A percentile compares a stretch with the other conserved stretches of the same genome.
Conservation (phyloP, 192 early-diverging fungal species). For the Coemansia sp. region DNA sequence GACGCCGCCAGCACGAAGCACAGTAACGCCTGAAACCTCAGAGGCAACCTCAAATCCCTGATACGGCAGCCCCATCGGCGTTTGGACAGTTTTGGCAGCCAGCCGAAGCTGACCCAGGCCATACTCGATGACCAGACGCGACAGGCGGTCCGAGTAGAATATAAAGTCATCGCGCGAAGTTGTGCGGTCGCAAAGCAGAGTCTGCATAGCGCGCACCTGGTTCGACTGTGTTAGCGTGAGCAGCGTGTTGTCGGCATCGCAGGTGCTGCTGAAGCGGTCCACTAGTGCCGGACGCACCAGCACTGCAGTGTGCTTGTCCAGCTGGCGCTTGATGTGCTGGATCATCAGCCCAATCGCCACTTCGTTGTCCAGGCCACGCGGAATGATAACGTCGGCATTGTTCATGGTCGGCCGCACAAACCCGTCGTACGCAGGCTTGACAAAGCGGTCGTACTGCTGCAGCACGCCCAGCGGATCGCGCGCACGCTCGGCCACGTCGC, state of each 20-base stretch:
- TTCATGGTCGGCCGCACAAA: slow-evolving; percentile 90
- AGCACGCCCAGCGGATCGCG: slow-evolving; percentile 85
- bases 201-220: slow-evolving; percentile 69
- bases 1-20: slow-evolving; percentile 84
- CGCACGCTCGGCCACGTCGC: slow-evolving; percentile 87
- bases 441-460: slow-evolving; percentile 87
- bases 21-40: slow-evolving; percentile 68
- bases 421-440: slow-evolving; percentile 92
- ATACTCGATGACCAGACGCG: slow-evolving; percentile 79
- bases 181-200: slow-evolving; percentile 71
- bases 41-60: slow-evolving; percentile 46
- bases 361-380: slow-evolving; percentile 85
- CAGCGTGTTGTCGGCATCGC: slow-evolving; percentile 21
- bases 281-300: slow-evolving; percentile 44
- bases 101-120: slow-evolving; percentile 66
- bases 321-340: slow-evolving; percentile 82
- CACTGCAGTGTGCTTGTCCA: slow-evolving; percentile 63
- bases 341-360: slow-evolving; percentile 90
- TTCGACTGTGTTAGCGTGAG: slow-evolving; percentile 52
- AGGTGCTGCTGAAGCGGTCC: slow-evolving; percentile 17
- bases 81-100: slow-evolving; percentile 50
- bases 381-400: slow-evolving; percentile 92
- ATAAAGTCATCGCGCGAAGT: slow-evolving; percentile 83
- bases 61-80: slow-evolving; percentile 61
- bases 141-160: slow-evolving; percentile 88